A percentile compares a stretch with the other conserved stretches of the same genome.
Evolutionary conservation across 2,329 filamentous ascomycete species (phyloP).

Genomic region (Monosporascus sp.): DNA sequence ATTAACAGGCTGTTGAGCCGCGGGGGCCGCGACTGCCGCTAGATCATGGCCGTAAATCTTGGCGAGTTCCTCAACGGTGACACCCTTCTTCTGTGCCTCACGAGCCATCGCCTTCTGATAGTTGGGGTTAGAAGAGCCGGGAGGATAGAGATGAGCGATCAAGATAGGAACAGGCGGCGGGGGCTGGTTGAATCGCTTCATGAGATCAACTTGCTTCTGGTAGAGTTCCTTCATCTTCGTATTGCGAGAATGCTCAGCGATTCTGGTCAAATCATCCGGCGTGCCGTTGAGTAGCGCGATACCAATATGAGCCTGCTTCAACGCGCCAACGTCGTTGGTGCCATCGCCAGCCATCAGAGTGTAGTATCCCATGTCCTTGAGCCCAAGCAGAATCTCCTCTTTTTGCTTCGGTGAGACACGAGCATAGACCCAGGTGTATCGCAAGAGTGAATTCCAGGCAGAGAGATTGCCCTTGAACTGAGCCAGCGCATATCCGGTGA

Average conservation of each 20-base stretch:
- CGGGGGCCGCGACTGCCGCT: conserved; percentile 63
- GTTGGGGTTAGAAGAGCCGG: conserved; percentile 86
- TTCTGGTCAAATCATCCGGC: conserved; percentile 82
- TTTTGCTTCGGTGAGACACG: conserved; percentile 98
- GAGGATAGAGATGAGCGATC: conserved; percentile 92
- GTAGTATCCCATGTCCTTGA: conserved; percentile 96
- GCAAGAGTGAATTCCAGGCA: conserved; percentile 71
- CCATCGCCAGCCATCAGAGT: conserved; percentile 98
- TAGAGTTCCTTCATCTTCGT: conserved; percentile 99
- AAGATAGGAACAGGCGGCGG: conserved; percentile 83
- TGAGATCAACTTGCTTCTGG: conserved; percentile 87
- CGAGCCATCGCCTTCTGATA: conserved; percentile 87
- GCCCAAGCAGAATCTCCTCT: conserved; percentile 92
- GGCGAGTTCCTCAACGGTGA: conserved; percentile 54
- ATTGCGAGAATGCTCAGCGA: conserved; percentile 87
- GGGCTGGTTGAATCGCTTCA: conserved; percentile 93
- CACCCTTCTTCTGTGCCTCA: conserved; percentile 74
- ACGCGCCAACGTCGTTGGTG: conserved; percentile 93
- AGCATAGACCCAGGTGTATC: conserved; percentile 95
- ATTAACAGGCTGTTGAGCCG: conserved; percentile 54
- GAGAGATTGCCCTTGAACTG: conserved; percentile 75
- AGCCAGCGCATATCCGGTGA: conserved; percentile 87
- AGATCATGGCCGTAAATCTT: conserved; percentile 49
- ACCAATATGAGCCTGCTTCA: conserved; percentile 97
- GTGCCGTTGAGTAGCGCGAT: conserved; percentile 94